Conservation (phyloP, 1,284 basidiomycete genomes). For the Moesziomyces sp. region DNA sequence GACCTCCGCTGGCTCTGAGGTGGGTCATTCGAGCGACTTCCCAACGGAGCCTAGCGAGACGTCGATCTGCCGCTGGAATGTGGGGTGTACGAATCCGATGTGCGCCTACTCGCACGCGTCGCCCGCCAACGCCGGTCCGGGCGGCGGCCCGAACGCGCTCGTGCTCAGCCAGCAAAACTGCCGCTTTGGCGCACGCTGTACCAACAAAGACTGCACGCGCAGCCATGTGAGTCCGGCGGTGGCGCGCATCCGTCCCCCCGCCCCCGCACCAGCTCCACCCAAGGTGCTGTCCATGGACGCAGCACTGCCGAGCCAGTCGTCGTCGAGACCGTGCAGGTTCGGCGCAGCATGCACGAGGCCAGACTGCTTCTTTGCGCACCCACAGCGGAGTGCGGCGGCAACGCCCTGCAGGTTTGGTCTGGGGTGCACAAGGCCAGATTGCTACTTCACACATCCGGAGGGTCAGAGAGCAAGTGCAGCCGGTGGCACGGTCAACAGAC, state of each 20-base stretch:
- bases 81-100: conserved; percentile 62
- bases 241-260: conserved; percentile 3
- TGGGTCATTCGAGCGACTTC: conserved; percentile 35
- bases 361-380: conserved; percentile 57
- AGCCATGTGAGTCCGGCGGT: conserved; percentile 63
- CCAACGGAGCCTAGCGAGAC: conserved; percentile 49
- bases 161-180: conserved; percentile 60
- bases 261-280: conserved; percentile 3
- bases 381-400: background rate
- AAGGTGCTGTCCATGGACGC: conserved; percentile 17
- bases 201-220: conserved; percentile 57
- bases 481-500: conserved; percentile 8
- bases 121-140: conserved; percentile 49
- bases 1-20: background rate
- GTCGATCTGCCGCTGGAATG: conserved; percentile 57
- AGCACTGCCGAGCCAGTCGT: conserved; percentile 9
- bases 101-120: conserved; percentile 63
- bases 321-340: conserved; percentile 45
- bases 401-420: conserved; percentile 43
- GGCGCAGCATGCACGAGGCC: conserved; percentile 45
- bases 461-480: conserved; percentile 10
- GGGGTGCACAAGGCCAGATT: conserved; percentile 37
- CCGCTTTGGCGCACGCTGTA: conserved; percentile 49
- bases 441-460: conserved; percentile 40
- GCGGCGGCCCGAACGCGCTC: conserved; percentile 52